Evolutionary conservation across 768 basidiomycete species (phyloP), one percentile per base, ranked within the genome.

Genomic region (Leccinum uliginosum): DNA sequence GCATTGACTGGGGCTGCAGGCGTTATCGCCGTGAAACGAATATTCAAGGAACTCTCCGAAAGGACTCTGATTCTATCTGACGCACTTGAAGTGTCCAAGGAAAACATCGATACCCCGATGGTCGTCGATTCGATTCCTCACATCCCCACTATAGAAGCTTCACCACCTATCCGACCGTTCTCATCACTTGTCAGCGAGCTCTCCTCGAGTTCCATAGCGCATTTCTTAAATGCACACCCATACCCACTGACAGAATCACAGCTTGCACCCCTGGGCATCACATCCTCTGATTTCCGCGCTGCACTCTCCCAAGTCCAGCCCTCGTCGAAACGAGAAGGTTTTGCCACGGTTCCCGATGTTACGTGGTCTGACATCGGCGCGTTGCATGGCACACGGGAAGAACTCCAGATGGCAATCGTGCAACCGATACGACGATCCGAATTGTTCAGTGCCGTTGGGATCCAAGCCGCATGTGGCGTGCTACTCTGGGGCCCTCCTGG

Each of bases 401-500:
- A 97, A 70, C 78, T 99, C 40, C 93, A 95, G 64, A 97, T 98
- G 94, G 91, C 93, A 14, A 92, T 99, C 62, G 95, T 99, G 3
- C 91, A 97, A 65, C 96, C 97, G 6, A 94, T 98, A 62, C 80
- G 83, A 50, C 77, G 91, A 30, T 96, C 97, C 0, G 93, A 93
- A 65, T 70, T 98, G 3, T 99, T 99, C 73, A 83, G 74, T 47
- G 81, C 82, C 10, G 89, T 98, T 1, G 97, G 97, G 6, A 93
- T 99, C 59, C 85, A 87, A 29, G 91, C 92, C 0, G 85, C 93
- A 0, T 94, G 93, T 66, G 97, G 96, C 0, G 97, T 98, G 3
- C 75, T 98, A 32, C 74, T 98, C n/a, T 98, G 97, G 97, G 97
- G 97, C 29, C 97, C 97, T 24, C 96, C 97, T 0, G 97, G 97